Evolutionary conservation across 2,329 filamentous ascomycete species (phyloP).

Genomic region (Microcyclosporella mali): DNA sequence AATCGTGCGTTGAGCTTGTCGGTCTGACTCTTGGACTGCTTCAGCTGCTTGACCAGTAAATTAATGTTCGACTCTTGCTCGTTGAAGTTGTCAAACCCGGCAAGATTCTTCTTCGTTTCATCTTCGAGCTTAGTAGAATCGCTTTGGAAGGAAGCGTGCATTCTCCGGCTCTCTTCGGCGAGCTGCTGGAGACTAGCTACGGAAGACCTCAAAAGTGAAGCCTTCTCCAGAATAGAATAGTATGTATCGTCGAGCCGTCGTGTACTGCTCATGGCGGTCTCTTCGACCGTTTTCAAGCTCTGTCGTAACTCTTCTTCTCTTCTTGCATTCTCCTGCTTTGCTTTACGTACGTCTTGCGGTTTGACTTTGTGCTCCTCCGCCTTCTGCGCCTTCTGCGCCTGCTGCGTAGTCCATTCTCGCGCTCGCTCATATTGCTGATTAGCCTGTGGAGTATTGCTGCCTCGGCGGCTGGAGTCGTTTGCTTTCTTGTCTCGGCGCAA

Average conservation of each 20-base stretch:
- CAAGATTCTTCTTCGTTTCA: constrained; percentile 57
- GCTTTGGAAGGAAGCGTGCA: constrained; percentile 45
- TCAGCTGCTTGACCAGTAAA: constrained; percentile 56
- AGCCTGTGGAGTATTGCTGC: constrained; percentile 11
- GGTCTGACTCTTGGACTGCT: constrained; percentile 54
- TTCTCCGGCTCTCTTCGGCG: constrained; percentile 51
- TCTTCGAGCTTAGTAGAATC: constrained; percentile 55
- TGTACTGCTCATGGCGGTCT: constrained; percentile 56
- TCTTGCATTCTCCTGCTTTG: constrained; percentile 34
- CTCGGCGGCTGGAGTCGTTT: constrained; percentile 20
- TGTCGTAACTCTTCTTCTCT: constrained; percentile 36
- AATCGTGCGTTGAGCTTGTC: constrained; percentile 57
- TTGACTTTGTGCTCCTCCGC: constrained; percentile 25
- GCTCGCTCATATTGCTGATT: constrained; percentile 8
- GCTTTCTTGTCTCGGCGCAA: constrained; percentile 33
- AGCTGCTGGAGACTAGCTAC: constrained; percentile 61
- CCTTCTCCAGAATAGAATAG: constrained; percentile 64
- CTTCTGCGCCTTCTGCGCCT: constrained; percentile 9
- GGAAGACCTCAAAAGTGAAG: constrained; percentile 57
- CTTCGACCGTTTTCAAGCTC: constrained; percentile 41
- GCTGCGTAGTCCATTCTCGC: constrained; percentile 15
- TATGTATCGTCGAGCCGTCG: constrained; percentile 67
- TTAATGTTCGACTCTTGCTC: constrained; percentile 59
- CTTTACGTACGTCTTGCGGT: constrained; percentile 36
- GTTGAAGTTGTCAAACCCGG: constrained; percentile 56